These are phyloP conservation scores for Leccinum truebloodii DNA, from an alignment of 768 basidiomycete genomes.

Conservation along the genomic window DNA sequence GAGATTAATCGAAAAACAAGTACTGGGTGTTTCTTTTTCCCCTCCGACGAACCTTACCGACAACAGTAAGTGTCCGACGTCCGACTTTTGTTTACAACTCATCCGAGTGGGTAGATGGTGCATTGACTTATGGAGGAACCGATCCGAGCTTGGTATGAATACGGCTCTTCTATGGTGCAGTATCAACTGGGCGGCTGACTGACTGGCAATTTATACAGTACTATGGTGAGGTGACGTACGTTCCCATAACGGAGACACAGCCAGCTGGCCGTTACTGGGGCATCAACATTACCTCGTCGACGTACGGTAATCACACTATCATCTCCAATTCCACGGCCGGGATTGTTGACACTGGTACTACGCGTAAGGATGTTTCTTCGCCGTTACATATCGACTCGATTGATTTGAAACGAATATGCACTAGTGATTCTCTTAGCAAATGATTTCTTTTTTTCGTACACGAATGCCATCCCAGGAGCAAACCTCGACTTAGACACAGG, in stretches of 20 bases:
- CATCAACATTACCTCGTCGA: conserved; percentile 24
- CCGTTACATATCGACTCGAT: neutral
- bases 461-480: conserved; percentile 14
- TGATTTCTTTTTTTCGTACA: conserved; percentile 13
- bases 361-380: neutral
- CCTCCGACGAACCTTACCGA: conserved; percentile 12
- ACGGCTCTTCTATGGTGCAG: neutral
- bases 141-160: neutral
- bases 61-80: conserved; percentile 7
- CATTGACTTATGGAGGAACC: neutral
- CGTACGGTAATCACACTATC: conserved; percentile 15
- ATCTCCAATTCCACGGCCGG: conserved; percentile 11
- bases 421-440: conserved; percentile 15
- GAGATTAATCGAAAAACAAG: conserved; percentile 12
- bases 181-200: neutral
- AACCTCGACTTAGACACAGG: neutral
- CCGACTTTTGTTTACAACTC: neutral
- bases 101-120: conserved; percentile 13
- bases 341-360: neutral
- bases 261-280: conserved; percentile 32
- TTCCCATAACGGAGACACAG: conserved; percentile 27
- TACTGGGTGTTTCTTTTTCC: conserved; percentile 21
- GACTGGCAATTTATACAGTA: conserved; percentile 12
- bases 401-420: neutral
- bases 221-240: conserved; percentile 24